Evolutionary conservation across 2,329 filamentous ascomycete genomes (phyloP).

Genomic region (Penicillium sclerotiorum): DNA sequence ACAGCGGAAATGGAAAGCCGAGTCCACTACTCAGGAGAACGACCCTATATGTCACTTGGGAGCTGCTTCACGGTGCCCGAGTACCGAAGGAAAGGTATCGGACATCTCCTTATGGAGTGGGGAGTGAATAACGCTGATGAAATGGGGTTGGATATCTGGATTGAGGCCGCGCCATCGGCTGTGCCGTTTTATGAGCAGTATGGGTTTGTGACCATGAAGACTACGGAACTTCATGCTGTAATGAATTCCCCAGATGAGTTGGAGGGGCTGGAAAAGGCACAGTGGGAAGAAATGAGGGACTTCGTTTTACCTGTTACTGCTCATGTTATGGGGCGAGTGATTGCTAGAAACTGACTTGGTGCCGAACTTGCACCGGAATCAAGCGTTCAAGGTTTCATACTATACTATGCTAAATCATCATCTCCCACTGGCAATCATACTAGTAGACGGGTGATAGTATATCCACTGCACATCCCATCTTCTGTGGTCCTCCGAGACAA

Average conservation of each 20-base stretch:
- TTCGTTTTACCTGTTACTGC: not conserved
- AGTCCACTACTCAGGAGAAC: not conserved
- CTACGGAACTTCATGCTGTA: not conserved
- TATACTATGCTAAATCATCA: no score
- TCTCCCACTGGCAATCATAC: no score
- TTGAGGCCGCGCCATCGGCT: slow-evolving; percentile 7
- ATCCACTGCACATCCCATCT: no score
- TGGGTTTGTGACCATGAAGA: slow-evolving; percentile 1
- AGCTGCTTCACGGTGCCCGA: slow-evolving; percentile 4
- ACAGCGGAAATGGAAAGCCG: not conserved
- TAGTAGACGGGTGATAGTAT: no score
- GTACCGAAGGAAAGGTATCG: slow-evolving; percentile 4
- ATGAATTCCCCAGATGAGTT: not conserved
- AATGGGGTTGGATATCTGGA: slow-evolving; percentile 5
- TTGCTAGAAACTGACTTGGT: not conserved
- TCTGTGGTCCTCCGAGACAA: no score
- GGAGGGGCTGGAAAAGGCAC: not conserved
- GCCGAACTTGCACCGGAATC: no score
- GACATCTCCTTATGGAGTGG: slow-evolving; percentile 6
- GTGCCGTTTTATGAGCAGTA: slow-evolving; percentile 7
- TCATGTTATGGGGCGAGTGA: not conserved
- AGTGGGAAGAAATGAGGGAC: slow-evolving; percentile 1
- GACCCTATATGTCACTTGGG: slow-evolving; percentile 3
- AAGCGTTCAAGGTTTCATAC: no score
- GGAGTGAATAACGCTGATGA: slow-evolving; percentile 2